A percentile compares a stretch with the other conserved stretches of the same genome.
These are phyloP conservation scores for Allium sativum DNA, from an alignment of 106 monocot genomes.

Conservation along the genomic window DNA sequence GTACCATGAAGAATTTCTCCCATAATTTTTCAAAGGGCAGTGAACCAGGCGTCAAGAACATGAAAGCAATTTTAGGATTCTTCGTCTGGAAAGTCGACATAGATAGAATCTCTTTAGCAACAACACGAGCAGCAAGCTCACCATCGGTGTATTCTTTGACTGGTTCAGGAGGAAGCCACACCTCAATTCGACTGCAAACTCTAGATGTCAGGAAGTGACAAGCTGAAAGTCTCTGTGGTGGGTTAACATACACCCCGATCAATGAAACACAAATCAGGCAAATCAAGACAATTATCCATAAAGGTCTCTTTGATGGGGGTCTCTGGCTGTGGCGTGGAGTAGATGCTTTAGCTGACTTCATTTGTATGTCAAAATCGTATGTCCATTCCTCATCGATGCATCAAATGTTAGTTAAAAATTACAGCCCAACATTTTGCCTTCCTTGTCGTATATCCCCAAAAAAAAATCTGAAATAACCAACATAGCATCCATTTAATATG, in stretches of 20 bases:
- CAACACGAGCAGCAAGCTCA: conserved; percentile 42
- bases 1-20: conserved; percentile 88
- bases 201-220: conserved; percentile 54
- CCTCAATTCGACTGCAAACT: conserved; percentile 33
- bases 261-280: conserved; percentile 49
- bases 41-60: conserved; percentile 83
- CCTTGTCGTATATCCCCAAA: neutral
- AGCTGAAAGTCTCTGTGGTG: conserved; percentile 32
- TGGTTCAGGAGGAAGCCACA: conserved; percentile 56
- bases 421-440: neutral
- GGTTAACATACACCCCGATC: conserved; percentile 59
- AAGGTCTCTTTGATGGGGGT: conserved; percentile 52
- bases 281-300: conserved; percentile 69
- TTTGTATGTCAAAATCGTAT: neutral
- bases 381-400: neutral
- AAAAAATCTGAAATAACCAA: conserved; percentile 1
- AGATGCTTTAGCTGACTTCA: conserved; percentile 10
- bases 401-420: neutral
- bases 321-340: conserved; percentile 23
- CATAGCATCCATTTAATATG: neutral
- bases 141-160: conserved; percentile 49
- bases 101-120: conserved; percentile 45
- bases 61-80: conserved; percentile 83
- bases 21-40: conserved; percentile 90
- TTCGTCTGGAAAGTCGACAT: conserved; percentile 26